Base-by-base conservation (phyloP, 768 basidiomycete species). In the Hericium rajendrae region DNA sequence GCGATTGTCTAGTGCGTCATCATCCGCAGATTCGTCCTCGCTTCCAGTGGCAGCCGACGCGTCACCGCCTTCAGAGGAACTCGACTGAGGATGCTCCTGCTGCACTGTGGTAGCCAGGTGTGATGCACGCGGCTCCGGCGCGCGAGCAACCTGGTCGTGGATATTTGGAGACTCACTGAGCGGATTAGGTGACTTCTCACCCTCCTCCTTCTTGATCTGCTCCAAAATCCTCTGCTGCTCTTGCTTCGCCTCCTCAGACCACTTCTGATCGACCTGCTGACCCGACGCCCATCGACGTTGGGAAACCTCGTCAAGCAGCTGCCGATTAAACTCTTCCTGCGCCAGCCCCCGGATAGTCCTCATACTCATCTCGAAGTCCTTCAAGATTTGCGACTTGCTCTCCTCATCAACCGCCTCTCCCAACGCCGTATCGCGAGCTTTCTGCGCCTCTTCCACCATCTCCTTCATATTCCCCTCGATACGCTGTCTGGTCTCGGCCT, bases 221-320 rank as follows among this genome's bases (percentile, higher is more conserved):
- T 63, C 62, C 24, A 63, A 53, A 48, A 62, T 63, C 57, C 38
- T 53, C 55, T 63, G 62, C 51, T 63, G 62, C 53, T 63, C 55
- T 20, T 58, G 46, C n/a, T 40, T 53, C 38, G 62, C 60, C 41
- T 62, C 60, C 4, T 60, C 60, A 12, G 62, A 62, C n/a, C 59
- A 57, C 18, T 52, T 40, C 28, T 48, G 54, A 20, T 57, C 57
- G 9, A 37, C 24, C 8, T 22, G 15, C 13, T 55, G 38, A 28
- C 61, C 32, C 3, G 61, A 51, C 4, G 60, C 60, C 59, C 59
- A 61, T 51, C 57, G 57, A 46, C 62, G 62, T 32, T 63, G 57
- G 6, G 54, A 48, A 41, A 57, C 61, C 50, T 63, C 62, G 41
- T 18, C 10, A 26, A 54, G 51, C 5, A 63, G 49, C 28, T 41